Base-by-base conservation (phyloP, 345 rosid genomes). In the Sisymbrium altissimum region DNA sequence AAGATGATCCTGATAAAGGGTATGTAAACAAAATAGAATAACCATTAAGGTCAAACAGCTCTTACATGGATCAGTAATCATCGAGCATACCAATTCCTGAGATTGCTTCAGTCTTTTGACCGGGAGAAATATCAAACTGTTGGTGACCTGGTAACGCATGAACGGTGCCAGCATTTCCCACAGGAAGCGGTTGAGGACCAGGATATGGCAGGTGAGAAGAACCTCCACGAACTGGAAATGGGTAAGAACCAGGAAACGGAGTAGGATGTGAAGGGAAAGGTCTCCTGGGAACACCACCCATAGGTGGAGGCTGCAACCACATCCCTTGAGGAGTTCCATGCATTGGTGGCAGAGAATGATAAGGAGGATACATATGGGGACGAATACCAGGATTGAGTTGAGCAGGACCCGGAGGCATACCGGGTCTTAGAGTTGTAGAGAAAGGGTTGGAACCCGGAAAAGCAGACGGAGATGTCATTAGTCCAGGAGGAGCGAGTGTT, bases 81-180 rank as follows among this genome's bases (percentile, higher is more conserved):
- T 85, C 72, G 80, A 84, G 87, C 95, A 11, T 89, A 94, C 97
- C 98, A 35, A 83, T 88, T 85, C 88, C 89, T 79, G 83, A 82
- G 86, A 83, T 81, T 75, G 84, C 66, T 72, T 84, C 88, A 78
- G 85, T 70, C 67, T 80, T 87, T 58, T 67, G 50, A 45, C 77
- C 81, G 4, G 81, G 65, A 76, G 82, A 45, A 52, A 74, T 72
- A 27, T 74, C 82, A 52, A 79, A 70, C 70, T 79, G 94, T 21
- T 21, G 56, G 73, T 79, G 85, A 64, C 80, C 81, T 41, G 82
- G 76, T 76, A 84, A 79, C 6, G 74, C 43, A 38, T 67, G 80
- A 68, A 68, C 77, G 17, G 80, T 70, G 81, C 78, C 84, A 33
- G 52, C 48, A 67, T 56, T 68, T 83, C 86, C 88, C 79, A 72